Evolutionary conservation across 2,329 filamentous ascomycete species (phyloP).

Genomic region (Emericellopsis cladophorae): DNA sequence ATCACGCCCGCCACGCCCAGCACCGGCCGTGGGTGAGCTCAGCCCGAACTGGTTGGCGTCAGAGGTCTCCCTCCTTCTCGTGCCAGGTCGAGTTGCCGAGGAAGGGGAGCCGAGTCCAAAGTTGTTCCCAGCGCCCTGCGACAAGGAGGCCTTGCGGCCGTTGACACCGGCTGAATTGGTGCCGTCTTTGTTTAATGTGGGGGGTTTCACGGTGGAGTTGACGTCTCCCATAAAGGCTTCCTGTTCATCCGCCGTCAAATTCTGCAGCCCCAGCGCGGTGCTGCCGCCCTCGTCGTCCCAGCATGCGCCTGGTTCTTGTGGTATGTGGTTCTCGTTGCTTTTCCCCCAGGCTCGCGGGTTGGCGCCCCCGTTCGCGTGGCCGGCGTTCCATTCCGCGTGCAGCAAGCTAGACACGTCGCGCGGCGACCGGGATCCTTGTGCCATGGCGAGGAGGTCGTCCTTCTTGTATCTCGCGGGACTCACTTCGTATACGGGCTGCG

Average conservation of each 20-base stretch:
- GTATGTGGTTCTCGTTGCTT: conserved; percentile 56
- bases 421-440: conserved; percentile 35
- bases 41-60: conserved; percentile 53
- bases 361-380: conserved; percentile 50
- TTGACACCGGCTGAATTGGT: conserved; percentile 40
- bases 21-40: conserved; percentile 44
- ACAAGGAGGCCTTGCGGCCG: conserved; percentile 73
- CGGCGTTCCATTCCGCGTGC: conserved; percentile 68
- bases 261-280: conserved; percentile 58
- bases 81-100: conserved; percentile 55
- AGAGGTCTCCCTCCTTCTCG: conserved; percentile 69
- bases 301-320: conserved; percentile 78
- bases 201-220: conserved; percentile 86
- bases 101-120: conserved; percentile 66
- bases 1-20: conserved; percentile 48
- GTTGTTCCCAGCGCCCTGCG: conserved; percentile 50
- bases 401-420: conserved; percentile 53
- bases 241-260: conserved; percentile 53
- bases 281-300: conserved; percentile 68
- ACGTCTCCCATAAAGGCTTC: conserved; percentile 50
- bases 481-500: conserved; percentile 17
- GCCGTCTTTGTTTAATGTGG: conserved; percentile 59
- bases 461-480: conserved; percentile 55
- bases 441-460: conserved; percentile 68
- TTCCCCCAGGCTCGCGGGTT: conserved; percentile 61